Base-by-base conservation (phyloP, 768 basidiomycete genomes). In the Rhodotorula kratochvilovae region DNA sequence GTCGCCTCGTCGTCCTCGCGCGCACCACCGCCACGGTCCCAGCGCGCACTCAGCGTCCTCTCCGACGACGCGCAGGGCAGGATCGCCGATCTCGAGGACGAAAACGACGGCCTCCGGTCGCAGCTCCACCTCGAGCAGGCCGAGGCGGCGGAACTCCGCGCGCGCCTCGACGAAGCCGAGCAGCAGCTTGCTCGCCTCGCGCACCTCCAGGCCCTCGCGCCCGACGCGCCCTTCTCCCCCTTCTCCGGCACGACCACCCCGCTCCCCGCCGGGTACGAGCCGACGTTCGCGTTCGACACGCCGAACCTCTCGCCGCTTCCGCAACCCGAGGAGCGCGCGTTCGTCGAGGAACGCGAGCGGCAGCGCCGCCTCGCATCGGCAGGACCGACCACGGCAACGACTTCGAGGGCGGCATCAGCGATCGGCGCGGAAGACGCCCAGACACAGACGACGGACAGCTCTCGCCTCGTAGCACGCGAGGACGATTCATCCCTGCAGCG, bases 401-500 rank as follows among this genome's bases (percentile, higher is more conserved):
- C 48, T 13, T 31, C 21, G 19, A n/a, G 33, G 17, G 5, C 48
- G 23, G 25, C 23, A 23, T 11, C 48, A 23, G 10, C 48, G 48
- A 54, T 29, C 29, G 2, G 29, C n/a, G 29, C 16, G 45, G 5
- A 48, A 13, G 60, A 15, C 33, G 35, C 27, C 39, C 23, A 23
- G 31, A 25, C 13, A 27, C 35, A 66, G 16, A 25, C 35, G 15
- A 15, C 35, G 25, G 35, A 33, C 55, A 72, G 70, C 69, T 65
- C 61, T 68, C 73, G 68, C 73, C 73, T 74, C 73, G 73, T 74
- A 74, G 73, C 73, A 74, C 73, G 73, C 73, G 73, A 74, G 73
- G 73, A 54, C 35, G 68, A 70, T 11, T 29, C 23, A 35, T 74
- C 73, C 73, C 73, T 74, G 73, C 73, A 60, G 73, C 73, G 73